Conservation (phyloP, 768 basidiomycete species). For the Lentinula guzmanii region DNA sequence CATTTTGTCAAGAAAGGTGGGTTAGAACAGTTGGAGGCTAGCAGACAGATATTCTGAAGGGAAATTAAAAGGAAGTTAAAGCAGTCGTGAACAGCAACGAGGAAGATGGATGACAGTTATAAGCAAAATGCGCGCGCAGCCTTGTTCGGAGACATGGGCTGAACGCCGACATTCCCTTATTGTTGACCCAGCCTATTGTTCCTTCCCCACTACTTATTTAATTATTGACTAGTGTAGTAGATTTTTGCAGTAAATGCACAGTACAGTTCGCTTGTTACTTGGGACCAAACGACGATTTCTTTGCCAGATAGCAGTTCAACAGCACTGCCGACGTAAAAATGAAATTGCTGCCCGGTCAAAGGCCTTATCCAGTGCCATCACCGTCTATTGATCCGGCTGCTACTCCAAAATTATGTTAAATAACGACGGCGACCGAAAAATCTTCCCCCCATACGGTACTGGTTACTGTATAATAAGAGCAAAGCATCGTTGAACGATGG, state of each 20-base stretch:
- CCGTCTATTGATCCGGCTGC: not conserved
- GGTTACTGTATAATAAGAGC: slow-evolving; percentile 2
- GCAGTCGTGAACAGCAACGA: not conserved
- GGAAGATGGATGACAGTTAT: not conserved
- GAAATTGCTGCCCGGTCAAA: not conserved
- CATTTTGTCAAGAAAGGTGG: slow-evolving; percentile 18
- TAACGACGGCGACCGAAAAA: not conserved
- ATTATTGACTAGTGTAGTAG: too few relatives aligned
- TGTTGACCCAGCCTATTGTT: too few relatives aligned
- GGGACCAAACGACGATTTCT: too few relatives aligned
- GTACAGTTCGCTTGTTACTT: too few relatives aligned
- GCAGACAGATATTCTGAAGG: not conserved
- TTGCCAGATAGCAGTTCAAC: too few relatives aligned
- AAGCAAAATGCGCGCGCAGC: not conserved
- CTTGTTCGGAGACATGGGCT: not conserved
- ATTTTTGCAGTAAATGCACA: too few relatives aligned
- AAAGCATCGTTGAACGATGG: slow-evolving; percentile 7
- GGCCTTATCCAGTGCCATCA: not conserved
- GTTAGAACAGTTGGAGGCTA: not conserved
- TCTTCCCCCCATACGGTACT: slow-evolving; percentile 4
- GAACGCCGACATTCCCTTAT: not conserved
- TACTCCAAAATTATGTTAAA: not conserved
- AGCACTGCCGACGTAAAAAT: not conserved
- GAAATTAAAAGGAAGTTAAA: not conserved
- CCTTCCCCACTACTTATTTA: not conserved